Evolutionary conservation across 768 basidiomycete genomes (phyloP).

Genomic region (Leucosporidium scottii): DNA sequence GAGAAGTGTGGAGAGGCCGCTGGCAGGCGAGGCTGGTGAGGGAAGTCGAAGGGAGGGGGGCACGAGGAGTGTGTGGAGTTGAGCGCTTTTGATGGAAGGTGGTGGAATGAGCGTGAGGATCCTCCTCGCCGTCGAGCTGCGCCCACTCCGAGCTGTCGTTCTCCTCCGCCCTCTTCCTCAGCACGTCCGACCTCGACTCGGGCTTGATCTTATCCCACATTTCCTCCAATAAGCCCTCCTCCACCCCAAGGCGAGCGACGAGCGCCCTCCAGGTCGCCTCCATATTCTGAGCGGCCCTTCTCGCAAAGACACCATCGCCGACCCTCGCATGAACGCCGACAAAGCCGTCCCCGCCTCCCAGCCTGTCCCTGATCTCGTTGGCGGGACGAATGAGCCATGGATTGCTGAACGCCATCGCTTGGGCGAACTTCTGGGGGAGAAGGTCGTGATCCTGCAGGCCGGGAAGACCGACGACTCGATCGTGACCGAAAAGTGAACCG

Average conservation of each 20-base stretch:
- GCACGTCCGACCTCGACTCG: conserved; percentile 15
- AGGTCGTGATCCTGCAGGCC: not conserved
- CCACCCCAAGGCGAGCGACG: conserved; percentile 1
- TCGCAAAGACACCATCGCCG: conserved; percentile 58
- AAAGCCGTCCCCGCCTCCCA: conserved; percentile 48
- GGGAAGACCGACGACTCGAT: conserved; percentile 49
- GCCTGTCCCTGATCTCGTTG: conserved; percentile 46
- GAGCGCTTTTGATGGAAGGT: too few species aligned
- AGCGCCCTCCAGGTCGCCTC: conserved; percentile 48
- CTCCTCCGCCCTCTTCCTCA: too few species aligned
- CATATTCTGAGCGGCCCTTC: conserved; percentile 45
- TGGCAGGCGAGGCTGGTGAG: conserved; percentile 24
- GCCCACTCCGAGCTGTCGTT: too few species aligned
- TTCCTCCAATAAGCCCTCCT: not conserved
- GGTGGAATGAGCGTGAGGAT: not conserved
- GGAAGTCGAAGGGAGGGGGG: not conserved
- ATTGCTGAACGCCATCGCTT: conserved; percentile 53
- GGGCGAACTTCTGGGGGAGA: too few species aligned
- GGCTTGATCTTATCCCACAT: conserved; percentile 47
- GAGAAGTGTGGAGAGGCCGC: conserved; percentile 41
- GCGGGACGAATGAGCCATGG: conserved; percentile 48
- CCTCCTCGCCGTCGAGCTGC: conserved; percentile 41
- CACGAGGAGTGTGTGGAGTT: too few species aligned
- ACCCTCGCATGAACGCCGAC: conserved; percentile 62
- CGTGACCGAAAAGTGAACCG: conserved; percentile 68